Base-by-base conservation (phyloP, 768 basidiomycete species). In the Kwoniella europaea region DNA sequence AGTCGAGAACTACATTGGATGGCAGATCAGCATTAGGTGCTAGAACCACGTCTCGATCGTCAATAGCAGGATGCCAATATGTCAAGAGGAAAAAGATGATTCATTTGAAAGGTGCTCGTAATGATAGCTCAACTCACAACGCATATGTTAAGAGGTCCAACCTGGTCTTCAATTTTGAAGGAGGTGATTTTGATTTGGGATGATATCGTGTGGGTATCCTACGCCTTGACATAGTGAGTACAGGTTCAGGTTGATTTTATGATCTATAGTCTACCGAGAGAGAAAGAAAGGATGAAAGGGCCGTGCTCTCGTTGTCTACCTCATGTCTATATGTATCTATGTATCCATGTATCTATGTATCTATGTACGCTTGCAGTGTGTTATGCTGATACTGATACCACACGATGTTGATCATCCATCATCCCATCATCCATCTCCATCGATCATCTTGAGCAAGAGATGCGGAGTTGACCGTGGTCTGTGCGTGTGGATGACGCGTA, bases 111-210 rank as follows among this genome's bases (percentile, higher is more conserved):
- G 16, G 20, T 10, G 10, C 46, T 15, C 2, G 62, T 43, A 62
- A 53, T 10, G 15, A 18, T 9, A 46, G 20, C 41, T 10, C 18
- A 35, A 71, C 79, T 63, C 55, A 81, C 79, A 81, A 65, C 10
- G 79, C 76, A 75, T 81, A 81, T 12, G 77, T 79, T 50, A 79
- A 60, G 13, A 79, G 70, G 13, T 63, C 69, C n/a, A 78, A 63
- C 9, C 73, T 42, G 9, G 78, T 72, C 43, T 69, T 59, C 7
- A 77, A 27, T 12, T 44, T 35, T 4, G 64, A 46, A 52, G 69
- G 52, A 15, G 65, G 56, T 20, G 66, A 24, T 24, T 24, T 63
- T 42, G 66, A 18, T n/a, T 55, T 60, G 3, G 67, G 62, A 52
- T 57, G 54, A 41, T 63, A 57, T 27, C 60, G 67, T 7, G 24